Conservation (phyloP, 169 alveolate species). For the Cryptosporidium sp. region DNA sequence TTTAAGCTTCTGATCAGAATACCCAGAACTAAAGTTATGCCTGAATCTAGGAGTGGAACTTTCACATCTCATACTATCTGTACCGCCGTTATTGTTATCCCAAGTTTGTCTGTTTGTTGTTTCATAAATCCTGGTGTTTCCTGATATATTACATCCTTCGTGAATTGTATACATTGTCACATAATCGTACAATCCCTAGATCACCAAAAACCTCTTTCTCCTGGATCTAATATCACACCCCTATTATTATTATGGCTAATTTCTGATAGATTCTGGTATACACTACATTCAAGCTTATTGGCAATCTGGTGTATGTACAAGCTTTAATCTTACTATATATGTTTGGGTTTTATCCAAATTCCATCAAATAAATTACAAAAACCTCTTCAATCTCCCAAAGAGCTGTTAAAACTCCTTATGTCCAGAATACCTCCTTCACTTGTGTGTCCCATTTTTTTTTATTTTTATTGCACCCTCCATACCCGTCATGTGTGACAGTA, state of each 20-base stretch:
- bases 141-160: conserved; percentile 48
- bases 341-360: background rate
- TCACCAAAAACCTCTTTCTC: background rate
- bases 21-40: conserved; percentile 37
- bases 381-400: background rate
- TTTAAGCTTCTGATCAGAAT: background rate
- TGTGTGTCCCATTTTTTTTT: conserved; percentile 17
- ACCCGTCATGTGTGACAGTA: conserved; percentile 8
- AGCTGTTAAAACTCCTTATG: background rate
- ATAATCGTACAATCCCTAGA: background rate
- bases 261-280: background rate
- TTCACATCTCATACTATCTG: background rate
- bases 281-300: background rate
- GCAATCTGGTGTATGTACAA: background rate
- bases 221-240: background rate
- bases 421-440: background rate
- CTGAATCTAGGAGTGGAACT: background rate
- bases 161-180: conserved; percentile 63
- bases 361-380: background rate
- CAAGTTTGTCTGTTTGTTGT: conserved; percentile 5
- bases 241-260: background rate
- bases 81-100: background rate
- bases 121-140: conserved; percentile 9
- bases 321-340: background rate
- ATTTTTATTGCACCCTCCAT: conserved; percentile 34